A percentile compares a stretch with the other conserved stretches of the same genome.
phyloP scores from a whole-genome alignment of 345 rosid genomes.

The Boechera divaricarpa region DNA sequence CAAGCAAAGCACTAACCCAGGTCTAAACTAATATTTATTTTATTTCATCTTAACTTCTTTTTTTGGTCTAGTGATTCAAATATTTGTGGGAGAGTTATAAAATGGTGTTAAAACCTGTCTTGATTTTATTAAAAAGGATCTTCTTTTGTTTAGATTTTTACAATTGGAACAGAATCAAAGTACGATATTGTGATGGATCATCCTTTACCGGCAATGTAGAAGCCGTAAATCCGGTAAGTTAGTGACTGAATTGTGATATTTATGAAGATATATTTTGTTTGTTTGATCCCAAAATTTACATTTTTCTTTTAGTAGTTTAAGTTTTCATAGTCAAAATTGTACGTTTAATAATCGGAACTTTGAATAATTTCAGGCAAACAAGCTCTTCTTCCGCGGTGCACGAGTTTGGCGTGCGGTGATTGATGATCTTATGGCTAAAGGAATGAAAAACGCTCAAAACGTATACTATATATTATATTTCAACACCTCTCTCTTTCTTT shows the following conservation, averaged over 20 bases:
- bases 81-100: background rate
- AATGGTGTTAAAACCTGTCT: background rate
- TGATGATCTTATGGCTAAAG: conserved; percentile 74
- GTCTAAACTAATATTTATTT: conserved; percentile 40
- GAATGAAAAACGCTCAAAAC: conserved; percentile 83
- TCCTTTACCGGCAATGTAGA: conserved; percentile 85
- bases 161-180: conserved; percentile 90
- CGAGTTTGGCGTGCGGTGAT: conserved; percentile 73
- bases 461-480: conserved; percentile 45
- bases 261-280: background rate
- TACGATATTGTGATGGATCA: conserved; percentile 91
- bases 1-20: conserved; percentile 68
- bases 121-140: background rate
- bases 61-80: background rate
- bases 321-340: background rate
- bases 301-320: background rate
- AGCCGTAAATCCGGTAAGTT: conserved; percentile 71
- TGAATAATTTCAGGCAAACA: conserved; percentile 61
- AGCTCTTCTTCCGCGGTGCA: conserved; percentile 84
- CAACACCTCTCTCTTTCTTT: background rate
- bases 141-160: conserved; percentile 57
- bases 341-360: background rate
- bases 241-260: background rate
- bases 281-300: background rate
- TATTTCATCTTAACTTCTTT: background rate